Percentiles rank a stretch among this genome's conserved stretches.
phyloP scores from a whole-genome alignment of 768 basidiomycete genomes.

The Leccinum disarticulatum region DNA sequence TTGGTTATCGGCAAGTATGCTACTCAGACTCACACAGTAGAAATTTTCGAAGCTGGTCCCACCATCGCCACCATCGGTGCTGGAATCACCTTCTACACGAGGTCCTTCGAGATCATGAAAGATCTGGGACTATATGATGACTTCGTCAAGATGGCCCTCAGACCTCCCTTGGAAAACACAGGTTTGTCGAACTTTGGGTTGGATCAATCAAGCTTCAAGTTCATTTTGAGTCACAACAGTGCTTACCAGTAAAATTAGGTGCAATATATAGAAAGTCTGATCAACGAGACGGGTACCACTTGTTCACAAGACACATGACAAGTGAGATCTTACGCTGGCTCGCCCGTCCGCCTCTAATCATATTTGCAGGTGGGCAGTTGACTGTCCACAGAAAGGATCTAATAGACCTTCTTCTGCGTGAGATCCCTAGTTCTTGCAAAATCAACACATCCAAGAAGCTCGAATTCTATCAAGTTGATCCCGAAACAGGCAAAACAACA shows the following conservation, averaged over 20 bases:
- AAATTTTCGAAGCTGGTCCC: conserved; percentile 44
- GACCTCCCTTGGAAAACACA: conserved; percentile 19
- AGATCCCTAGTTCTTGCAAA: conserved; percentile 28
- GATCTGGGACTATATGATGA: conserved; percentile 41
- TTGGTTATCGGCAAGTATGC: conserved; percentile 28
- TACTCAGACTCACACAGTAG: conserved; percentile 28
- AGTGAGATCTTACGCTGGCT: conserved; percentile 14
- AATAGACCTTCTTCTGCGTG: conserved; percentile 32
- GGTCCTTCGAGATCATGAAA: conserved; percentile 43
- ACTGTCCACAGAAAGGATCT: conserved; percentile 40
- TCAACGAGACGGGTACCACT: conserved; percentile 31
- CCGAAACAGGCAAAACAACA: conserved; percentile 24
- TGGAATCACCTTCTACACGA: conserved; percentile 47
- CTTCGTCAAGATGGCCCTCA: conserved; percentile 15
- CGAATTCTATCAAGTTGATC: conserved; percentile 24
- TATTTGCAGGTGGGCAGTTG: conserved; percentile 27
- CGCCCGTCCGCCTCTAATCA: not conserved
- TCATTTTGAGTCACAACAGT: not conserved
- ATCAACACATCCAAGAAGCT: conserved; percentile 39
- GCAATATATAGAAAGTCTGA: conserved; percentile 35
- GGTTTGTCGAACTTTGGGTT: conserved; percentile 10
- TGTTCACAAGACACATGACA: conserved; percentile 25
- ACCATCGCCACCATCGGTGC: conserved; percentile 44
- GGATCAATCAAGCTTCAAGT: not conserved
- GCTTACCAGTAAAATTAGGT: conserved; percentile 9